These are phyloP conservation scores for Candida rishiriensis DNA, from an alignment of 805 yeast species.

Conservation along the genomic window DNA sequence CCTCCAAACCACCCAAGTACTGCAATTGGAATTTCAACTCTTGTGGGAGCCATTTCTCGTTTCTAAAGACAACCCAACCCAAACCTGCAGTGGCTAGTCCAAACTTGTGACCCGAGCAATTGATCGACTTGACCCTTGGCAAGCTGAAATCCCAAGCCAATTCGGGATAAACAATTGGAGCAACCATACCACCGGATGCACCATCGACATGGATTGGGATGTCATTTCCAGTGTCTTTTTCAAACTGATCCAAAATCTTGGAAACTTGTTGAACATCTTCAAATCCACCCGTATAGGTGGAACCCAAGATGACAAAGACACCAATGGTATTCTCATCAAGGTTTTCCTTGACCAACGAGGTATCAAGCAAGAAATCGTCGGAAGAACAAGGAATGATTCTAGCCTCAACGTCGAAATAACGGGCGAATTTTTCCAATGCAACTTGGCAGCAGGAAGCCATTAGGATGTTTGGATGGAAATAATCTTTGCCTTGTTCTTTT, in stretches of 20 bases:
- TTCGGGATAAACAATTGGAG: slow-evolving; percentile 77
- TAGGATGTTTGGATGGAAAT: slow-evolving; percentile 70
- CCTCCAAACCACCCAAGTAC: slow-evolving; percentile 86
- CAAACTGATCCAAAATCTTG: slow-evolving; percentile 62
- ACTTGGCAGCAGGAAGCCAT: slow-evolving; percentile 95
- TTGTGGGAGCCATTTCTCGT: slow-evolving; percentile 57
- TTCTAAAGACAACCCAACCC: slow-evolving; percentile 89
- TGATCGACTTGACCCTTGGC: slow-evolving; percentile 76
- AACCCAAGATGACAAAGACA: slow-evolving; percentile 80
- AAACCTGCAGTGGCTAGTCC: slow-evolving; percentile 88
- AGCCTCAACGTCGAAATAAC: slow-evolving; percentile 89
- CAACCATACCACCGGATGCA: slow-evolving; percentile 86
- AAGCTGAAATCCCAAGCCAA: slow-evolving; percentile 80
- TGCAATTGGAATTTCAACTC: slow-evolving; percentile 71
- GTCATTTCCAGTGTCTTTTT: slow-evolving; percentile 59
- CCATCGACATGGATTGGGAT: slow-evolving; percentile 92
- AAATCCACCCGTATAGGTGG: slow-evolving; percentile 91
- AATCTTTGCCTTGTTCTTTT: slow-evolving; percentile 53
- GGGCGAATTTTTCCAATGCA: slow-evolving; percentile 88
- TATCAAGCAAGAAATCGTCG: slow-evolving; percentile 62
- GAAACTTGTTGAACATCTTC: slow-evolving; percentile 66
- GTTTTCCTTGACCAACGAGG: slow-evolving; percentile 51
- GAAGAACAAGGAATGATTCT: slow-evolving; percentile 65
- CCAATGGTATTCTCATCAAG: slow-evolving; percentile 94
- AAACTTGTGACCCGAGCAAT: slow-evolving; percentile 90